Percentiles rank a stretch among this genome's conserved stretches.
Conservation (phyloP, 106 monocot species). For the Allium fistulosum region DNA sequence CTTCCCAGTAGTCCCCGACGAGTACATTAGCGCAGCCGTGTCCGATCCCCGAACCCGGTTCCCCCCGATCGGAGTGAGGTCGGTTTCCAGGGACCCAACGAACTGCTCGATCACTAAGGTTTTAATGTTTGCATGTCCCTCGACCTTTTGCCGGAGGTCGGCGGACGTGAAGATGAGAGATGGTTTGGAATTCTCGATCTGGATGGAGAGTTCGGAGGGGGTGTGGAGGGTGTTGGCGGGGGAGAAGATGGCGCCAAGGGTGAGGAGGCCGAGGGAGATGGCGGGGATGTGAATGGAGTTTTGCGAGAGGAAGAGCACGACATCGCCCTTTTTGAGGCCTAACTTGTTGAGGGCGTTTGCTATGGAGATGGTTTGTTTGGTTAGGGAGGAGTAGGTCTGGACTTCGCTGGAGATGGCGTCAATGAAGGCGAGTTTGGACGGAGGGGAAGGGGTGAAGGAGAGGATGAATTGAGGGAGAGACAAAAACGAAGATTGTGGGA, state of each 20-base stretch:
- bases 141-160: constrained; percentile 28
- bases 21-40: constrained; percentile 64
- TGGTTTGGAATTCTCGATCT: constrained; percentile 38
- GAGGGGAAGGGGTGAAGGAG: background rate
- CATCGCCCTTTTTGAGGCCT: constrained; percentile 32
- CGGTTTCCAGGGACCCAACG: constrained; percentile 9
- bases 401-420: constrained; percentile 36
- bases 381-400: constrained; percentile 36
- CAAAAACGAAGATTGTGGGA: constrained; percentile 7
- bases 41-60: constrained; percentile 1
- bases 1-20: constrained; percentile 80
- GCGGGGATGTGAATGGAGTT: constrained; percentile 53
- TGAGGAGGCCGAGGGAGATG: constrained; percentile 51
- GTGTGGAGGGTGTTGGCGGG: constrained; percentile 65
- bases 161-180: constrained; percentile 41
- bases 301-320: constrained; percentile 42
- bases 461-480: constrained; percentile 42
- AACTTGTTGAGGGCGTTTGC: constrained; percentile 8
- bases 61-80: background rate
- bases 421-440: constrained; percentile 48
- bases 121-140: background rate
- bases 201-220: constrained; percentile 36
- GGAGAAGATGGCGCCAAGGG: constrained; percentile 49
- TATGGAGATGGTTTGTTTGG: constrained; percentile 14
- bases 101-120: constrained; percentile 31